These are phyloP conservation scores for Mycena haematopus DNA, from an alignment of 768 basidiomycete species.

Conservation along the genomic window DNA sequence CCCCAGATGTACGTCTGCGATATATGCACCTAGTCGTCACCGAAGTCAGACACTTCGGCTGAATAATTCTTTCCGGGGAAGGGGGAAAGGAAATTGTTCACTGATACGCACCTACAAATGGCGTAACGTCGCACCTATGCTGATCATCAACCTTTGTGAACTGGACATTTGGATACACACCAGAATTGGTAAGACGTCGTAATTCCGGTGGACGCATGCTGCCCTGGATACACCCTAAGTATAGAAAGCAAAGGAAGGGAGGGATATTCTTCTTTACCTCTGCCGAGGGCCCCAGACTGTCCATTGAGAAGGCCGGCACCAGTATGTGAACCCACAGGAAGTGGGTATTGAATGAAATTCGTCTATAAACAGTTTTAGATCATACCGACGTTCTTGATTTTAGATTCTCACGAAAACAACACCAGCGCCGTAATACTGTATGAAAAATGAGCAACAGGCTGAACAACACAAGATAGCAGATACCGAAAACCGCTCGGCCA, in stretches of 20 bases:
- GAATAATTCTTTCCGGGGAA: too few relatives aligned
- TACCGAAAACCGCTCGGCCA: constrained; percentile 79
- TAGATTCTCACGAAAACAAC: constrained; percentile 21
- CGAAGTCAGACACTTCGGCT: too few relatives aligned
- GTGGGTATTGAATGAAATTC: constrained; percentile 78
- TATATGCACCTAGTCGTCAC: constrained; percentile 49
- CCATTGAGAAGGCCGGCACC: constrained; percentile 62
- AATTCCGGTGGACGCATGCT: constrained; percentile 75
- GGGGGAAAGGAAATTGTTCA: too few relatives aligned
- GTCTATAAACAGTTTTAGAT: constrained; percentile 36
- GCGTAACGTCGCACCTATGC: constrained; percentile 66
- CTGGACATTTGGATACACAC: constrained; percentile 36
- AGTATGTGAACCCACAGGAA: constrained; percentile 69
- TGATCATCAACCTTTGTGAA: not conserved
- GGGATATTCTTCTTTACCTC: constrained; percentile 37
- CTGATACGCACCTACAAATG: constrained; percentile 73
- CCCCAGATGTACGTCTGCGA: constrained; percentile 77
- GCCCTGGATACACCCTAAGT: constrained; percentile 37
- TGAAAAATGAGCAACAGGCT: not conserved
- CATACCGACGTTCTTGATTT: not conserved
- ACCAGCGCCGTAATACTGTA: constrained; percentile 24
- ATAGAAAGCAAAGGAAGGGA: too few relatives aligned
- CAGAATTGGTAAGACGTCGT: constrained; percentile 77
- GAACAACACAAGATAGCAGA: not conserved
- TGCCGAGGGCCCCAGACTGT: constrained; percentile 72